These are phyloP conservation scores for Cadophora luteo-olivacea DNA, from an alignment of 2,329 filamentous ascomycete genomes.

Conservation along the genomic window DNA sequence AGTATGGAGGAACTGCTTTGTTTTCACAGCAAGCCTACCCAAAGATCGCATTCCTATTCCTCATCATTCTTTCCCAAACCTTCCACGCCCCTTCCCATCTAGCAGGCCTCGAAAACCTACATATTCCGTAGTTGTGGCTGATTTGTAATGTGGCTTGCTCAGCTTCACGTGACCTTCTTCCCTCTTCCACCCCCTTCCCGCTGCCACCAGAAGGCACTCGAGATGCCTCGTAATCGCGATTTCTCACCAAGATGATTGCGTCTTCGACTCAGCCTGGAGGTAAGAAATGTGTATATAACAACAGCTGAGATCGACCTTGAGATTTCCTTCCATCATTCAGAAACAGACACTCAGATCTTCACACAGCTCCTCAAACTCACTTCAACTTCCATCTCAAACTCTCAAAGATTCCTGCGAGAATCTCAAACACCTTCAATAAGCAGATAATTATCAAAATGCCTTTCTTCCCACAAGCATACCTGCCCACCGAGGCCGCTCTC, in stretches of 20 bases:
- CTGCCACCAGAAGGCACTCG: constrained; percentile 33
- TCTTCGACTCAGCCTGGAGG: constrained; percentile 33
- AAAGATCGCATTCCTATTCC: not conserved
- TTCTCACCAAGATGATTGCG: constrained; percentile 36
- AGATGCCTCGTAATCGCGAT: constrained; percentile 33
- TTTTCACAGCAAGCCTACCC: not conserved
- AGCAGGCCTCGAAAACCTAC: not conserved
- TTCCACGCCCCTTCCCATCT: not conserved
- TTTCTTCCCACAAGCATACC: constrained; percentile 40
- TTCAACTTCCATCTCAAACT: constrained; percentile 4
- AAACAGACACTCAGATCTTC: constrained; percentile 27
- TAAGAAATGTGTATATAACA: constrained; percentile 32
- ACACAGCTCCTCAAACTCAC: constrained; percentile 6
- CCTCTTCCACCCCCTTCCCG: constrained; percentile 31
- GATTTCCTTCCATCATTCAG: constrained; percentile 37
- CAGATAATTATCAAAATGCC: constrained; percentile 36
- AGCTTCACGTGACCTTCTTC: constrained; percentile 16
- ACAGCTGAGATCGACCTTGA: constrained; percentile 16
- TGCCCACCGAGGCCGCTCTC: constrained; percentile 46
- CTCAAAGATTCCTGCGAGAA: constrained; percentile 22
- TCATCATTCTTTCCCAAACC: not conserved
- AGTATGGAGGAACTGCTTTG: not conserved
- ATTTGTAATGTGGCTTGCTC: constrained; percentile 25
- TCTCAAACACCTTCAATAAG: constrained; percentile 11
- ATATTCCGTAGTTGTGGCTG: constrained; percentile 54